Conservation (phyloP, 306 rosid genomes). For the Begonia loranthoides region DNA sequence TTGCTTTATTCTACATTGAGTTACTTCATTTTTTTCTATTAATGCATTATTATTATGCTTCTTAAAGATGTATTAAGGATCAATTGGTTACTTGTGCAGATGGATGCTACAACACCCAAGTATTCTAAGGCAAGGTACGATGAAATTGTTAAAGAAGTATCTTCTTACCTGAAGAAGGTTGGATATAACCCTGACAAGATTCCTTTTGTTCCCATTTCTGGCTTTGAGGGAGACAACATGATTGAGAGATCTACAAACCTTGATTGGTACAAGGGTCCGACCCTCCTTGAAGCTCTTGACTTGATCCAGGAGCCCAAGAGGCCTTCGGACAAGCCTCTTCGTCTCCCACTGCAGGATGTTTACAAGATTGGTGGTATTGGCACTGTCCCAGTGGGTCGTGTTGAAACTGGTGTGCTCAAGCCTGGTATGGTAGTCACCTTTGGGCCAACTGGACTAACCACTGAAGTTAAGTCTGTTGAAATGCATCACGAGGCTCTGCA, state of each 20-base stretch:
- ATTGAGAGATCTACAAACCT: too few relatives aligned
- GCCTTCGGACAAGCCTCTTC: constrained; percentile 16
- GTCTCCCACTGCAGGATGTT: constrained; percentile 16
- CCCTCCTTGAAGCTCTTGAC: constrained; percentile 20
- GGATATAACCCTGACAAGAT: too few relatives aligned
- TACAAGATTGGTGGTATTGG: constrained; percentile 23
- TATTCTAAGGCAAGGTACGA: constrained; percentile 40
- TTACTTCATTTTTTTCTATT: neutral
- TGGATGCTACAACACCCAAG: constrained; percentile 51
- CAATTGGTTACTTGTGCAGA: neutral
- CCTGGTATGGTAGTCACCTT: constrained; percentile 16
- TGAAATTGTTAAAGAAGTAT: constrained; percentile 15
- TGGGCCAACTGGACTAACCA: too few relatives aligned
- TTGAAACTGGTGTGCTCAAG: constrained; percentile 15
- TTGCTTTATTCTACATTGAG: neutral
- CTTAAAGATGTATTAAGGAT: too few relatives aligned
- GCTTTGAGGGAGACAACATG: too few relatives aligned
- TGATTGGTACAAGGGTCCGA: too few relatives aligned
- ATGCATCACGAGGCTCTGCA: too few relatives aligned
- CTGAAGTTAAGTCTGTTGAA: too few relatives aligned
- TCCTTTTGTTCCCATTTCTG: too few relatives aligned
- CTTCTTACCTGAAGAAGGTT: constrained; percentile 44
- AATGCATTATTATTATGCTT: neutral
- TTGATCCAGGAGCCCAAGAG: constrained; percentile 12
- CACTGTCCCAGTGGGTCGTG: constrained; percentile 14